phyloP scores from a whole-genome alignment of 1,139 yeast genomes.

The Taphrina flavorubra region DNA sequence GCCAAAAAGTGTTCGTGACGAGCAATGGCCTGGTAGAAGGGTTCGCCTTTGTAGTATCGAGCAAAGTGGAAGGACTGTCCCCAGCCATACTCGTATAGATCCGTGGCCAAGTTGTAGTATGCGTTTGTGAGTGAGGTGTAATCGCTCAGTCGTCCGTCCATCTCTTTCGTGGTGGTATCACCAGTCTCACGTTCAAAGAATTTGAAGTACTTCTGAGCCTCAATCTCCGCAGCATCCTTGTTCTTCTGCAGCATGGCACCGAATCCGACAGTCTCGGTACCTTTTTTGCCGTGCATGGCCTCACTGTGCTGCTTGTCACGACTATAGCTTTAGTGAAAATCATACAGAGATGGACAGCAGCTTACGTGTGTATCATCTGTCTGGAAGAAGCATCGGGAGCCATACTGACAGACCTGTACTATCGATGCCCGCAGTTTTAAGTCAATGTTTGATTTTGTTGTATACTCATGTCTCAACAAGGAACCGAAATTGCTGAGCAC shows the following conservation, averaged over 20 bases:
- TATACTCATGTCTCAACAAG: constrained; percentile 1
- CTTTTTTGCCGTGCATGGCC: constrained; percentile 80
- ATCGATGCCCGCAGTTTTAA: background rate
- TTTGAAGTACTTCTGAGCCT: constrained; percentile 87
- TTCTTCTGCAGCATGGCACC: constrained; percentile 78
- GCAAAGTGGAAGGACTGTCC: constrained; percentile 99
- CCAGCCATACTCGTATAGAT: constrained; percentile 94
- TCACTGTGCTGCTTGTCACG: constrained; percentile 49
- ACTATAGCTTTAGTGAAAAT: background rate
- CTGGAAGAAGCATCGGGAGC: constrained; percentile 24
- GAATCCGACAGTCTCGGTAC: constrained; percentile 70
- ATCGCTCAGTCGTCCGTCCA: constrained; percentile 68
- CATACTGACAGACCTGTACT: background rate
- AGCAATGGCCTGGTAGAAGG: constrained; percentile 92
- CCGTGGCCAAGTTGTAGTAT: constrained; percentile 73
- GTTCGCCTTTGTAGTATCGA: constrained; percentile 89
- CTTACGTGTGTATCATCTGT: constrained; percentile 36
- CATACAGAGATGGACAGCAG: too few species aligned
- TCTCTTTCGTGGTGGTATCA: constrained; percentile 74
- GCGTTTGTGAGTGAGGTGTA: constrained; percentile 92
- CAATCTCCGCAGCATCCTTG: constrained; percentile 77
- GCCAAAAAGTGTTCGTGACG: constrained; percentile 97
- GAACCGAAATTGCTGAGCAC: background rate
- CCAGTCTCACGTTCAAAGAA: constrained; percentile 75
- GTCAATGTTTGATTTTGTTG: background rate